These are phyloP conservation scores for Chlorella sp. DNA, from an alignment of 139 green algal genomes.

Conservation along the genomic window DNA sequence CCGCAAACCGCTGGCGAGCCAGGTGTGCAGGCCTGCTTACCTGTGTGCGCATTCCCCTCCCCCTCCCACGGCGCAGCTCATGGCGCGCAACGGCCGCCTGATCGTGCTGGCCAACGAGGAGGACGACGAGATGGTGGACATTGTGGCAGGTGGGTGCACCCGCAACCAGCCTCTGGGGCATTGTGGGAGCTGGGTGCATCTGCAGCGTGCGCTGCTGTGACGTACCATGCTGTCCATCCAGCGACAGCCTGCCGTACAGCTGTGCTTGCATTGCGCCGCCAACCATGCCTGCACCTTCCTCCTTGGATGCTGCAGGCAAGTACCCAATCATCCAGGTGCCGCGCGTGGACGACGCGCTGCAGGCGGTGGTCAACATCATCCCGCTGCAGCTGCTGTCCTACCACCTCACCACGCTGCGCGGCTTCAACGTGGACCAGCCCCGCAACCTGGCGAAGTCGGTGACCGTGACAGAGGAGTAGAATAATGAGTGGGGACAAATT, in stretches of 20 bases:
- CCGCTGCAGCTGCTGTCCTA: conserved; percentile 96
- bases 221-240: too few relatives aligned
- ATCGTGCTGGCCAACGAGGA: conserved; percentile 90
- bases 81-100: conserved; percentile 77
- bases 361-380: conserved; percentile 96
- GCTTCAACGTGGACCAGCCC: conserved; percentile 94
- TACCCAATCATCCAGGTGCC: conserved; percentile 68
- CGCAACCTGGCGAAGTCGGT: conserved; percentile 66
- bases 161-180: too few relatives aligned
- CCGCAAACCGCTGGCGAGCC: too few relatives aligned
- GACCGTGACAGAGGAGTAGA: conserved; percentile 74
- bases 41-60: background rate
- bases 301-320: background rate
- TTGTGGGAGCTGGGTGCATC: conserved; percentile 29
- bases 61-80: conserved; percentile 53
- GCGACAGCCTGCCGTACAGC: too few relatives aligned
- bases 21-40: background rate
- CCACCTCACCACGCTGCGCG: conserved; percentile 92
- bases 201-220: too few relatives aligned
- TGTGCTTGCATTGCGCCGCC: too few relatives aligned
- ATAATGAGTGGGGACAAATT: too few relatives aligned
- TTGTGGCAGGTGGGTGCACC: conserved; percentile 25
- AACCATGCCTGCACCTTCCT: conserved; percentile 25
- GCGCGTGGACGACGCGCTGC: conserved; percentile 77
- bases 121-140: conserved; percentile 49